Percentiles rank a stretch among this genome's conserved stretches.
Evolutionary conservation across 2,329 filamentous ascomycete genomes (phyloP).

Genomic region (Dactylellina sp.): DNA sequence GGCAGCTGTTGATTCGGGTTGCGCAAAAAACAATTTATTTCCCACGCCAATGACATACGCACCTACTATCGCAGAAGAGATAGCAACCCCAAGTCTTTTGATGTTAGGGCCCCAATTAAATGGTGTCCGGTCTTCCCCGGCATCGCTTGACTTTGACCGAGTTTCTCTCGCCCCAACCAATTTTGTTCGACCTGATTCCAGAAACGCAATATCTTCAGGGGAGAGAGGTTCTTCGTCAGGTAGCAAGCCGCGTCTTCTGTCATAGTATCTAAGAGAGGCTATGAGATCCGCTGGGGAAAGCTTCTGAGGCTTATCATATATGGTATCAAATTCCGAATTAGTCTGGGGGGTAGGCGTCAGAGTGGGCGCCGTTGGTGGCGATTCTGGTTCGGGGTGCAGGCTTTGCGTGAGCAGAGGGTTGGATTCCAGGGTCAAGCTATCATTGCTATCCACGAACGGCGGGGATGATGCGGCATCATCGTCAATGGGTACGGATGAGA

Average conservation of each 20-base stretch:
- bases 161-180: neutral
- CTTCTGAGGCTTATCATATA: neutral
- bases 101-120: neutral
- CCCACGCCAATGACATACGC: conserved; percentile 37
- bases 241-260: conserved; percentile 29
- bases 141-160: neutral
- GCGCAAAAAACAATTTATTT: conserved; percentile 34
- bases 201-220: conserved; percentile 31
- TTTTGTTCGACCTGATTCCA: conserved; percentile 32
- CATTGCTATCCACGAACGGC: too few species aligned
- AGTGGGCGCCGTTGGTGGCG: too few species aligned
- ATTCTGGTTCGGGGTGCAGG: too few species aligned
- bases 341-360: neutral
- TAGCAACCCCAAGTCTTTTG: conserved; percentile 10
- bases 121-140: neutral
- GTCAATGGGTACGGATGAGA: too few species aligned
- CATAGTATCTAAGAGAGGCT: conserved; percentile 51
- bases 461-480: too few species aligned
- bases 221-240: conserved; percentile 54
- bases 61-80: conserved; percentile 22
- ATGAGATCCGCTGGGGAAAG: conserved; percentile 54
- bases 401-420: too few species aligned
- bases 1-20: conserved; percentile 37
- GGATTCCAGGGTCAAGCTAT: too few species aligned
- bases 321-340: neutral